Percentiles rank a stretch among this genome's conserved stretches.
phyloP scores from a whole-genome alignment of 2,329 filamentous ascomycete genomes.

The Neonectria neomacrospora region DNA sequence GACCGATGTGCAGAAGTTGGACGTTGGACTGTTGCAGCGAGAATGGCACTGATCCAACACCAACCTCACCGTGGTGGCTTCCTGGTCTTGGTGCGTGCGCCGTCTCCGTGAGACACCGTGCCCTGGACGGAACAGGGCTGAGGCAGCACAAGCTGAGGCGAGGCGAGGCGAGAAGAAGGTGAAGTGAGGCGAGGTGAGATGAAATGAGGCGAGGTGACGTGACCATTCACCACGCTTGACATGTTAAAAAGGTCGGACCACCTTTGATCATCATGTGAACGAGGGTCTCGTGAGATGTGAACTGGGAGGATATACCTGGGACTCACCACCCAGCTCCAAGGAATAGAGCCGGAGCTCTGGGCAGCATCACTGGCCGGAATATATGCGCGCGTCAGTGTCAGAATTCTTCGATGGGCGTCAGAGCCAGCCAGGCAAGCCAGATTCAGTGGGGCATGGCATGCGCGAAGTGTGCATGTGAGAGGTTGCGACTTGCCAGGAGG shows the following conservation, averaged over 20 bases:
- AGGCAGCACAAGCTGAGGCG: constrained; percentile 26
- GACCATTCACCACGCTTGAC: constrained; percentile 32
- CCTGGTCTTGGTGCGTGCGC: constrained; percentile 1
- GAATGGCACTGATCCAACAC: neutral
- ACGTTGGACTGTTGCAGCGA: neutral
- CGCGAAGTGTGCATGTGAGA: constrained; percentile 24
- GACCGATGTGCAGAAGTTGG: constrained; percentile 4
- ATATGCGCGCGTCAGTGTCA: constrained; percentile 15
- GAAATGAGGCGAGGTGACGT: constrained; percentile 37
- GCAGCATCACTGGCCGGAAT: constrained; percentile 4
- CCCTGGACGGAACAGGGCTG: constrained; percentile 3
- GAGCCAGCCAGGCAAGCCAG: constrained; percentile 8
- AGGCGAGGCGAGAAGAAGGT: constrained; percentile 25
- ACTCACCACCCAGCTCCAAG: constrained; percentile 1
- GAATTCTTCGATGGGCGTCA: constrained; percentile 5
- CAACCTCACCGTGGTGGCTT: neutral
- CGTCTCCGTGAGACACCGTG: neutral
- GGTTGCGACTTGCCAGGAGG: constrained; percentile 18
- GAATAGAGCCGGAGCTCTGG: constrained; percentile 1
- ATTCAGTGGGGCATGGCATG: constrained; percentile 11
- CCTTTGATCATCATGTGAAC: constrained; percentile 34
- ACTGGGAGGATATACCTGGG: constrained; percentile 20
- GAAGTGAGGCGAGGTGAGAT: constrained; percentile 24
- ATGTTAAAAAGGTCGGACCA: constrained; percentile 32
- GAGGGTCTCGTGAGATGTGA: constrained; percentile 14